A percentile compares a stretch with the other conserved stretches of the same genome.
These are phyloP conservation scores for Globisporangium takayamanum DNA, from an alignment of 352 stramenopile species.

Conservation along the genomic window DNA sequence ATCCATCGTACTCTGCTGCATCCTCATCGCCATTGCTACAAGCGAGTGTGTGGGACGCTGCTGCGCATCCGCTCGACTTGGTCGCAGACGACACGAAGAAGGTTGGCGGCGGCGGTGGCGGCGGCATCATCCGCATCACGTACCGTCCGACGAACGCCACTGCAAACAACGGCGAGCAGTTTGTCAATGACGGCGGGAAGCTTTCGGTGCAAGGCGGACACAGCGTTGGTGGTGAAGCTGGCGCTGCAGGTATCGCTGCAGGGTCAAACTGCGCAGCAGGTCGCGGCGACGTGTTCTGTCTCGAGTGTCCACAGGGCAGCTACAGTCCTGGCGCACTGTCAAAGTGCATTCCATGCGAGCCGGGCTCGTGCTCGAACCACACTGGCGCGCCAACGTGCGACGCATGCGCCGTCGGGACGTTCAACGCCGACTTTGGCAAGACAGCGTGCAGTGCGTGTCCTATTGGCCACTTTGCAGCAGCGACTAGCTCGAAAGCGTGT, in stretches of 20 bases:
- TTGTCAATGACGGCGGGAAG: conserved; percentile 46
- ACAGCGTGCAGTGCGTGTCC: conserved; percentile 55
- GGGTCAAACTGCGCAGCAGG: conserved; percentile 57
- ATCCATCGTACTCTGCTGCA: conserved; percentile 6
- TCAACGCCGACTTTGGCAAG: conserved; percentile 68
- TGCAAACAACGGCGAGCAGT: conserved; percentile 40
- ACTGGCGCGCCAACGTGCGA: conserved; percentile 37
- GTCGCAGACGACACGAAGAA: conserved; percentile 19
- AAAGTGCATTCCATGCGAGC: conserved; percentile 61
- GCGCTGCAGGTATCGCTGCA: conserved; percentile 38
- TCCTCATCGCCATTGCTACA: not conserved
- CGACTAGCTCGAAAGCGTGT: conserved; percentile 45
- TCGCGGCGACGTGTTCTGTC: conserved; percentile 60
- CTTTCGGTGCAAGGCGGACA: conserved; percentile 37
- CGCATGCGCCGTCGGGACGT: conserved; percentile 46
- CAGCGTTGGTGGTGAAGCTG: conserved; percentile 48
- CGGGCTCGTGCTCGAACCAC: conserved; percentile 51
- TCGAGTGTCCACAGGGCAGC: conserved; percentile 50
- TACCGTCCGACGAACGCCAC: conserved; percentile 27
- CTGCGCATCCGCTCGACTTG: conserved; percentile 7
- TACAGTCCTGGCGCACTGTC: conserved; percentile 55
- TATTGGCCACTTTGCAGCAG: conserved; percentile 41
- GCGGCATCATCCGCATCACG: conserved; percentile 50
- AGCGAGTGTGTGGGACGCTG: conserved; percentile 26
- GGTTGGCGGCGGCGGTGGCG: conserved; percentile 49